These are phyloP conservation scores for Luvunga scandens DNA, from an alignment of 345 rosid species.

Conservation along the genomic window DNA sequence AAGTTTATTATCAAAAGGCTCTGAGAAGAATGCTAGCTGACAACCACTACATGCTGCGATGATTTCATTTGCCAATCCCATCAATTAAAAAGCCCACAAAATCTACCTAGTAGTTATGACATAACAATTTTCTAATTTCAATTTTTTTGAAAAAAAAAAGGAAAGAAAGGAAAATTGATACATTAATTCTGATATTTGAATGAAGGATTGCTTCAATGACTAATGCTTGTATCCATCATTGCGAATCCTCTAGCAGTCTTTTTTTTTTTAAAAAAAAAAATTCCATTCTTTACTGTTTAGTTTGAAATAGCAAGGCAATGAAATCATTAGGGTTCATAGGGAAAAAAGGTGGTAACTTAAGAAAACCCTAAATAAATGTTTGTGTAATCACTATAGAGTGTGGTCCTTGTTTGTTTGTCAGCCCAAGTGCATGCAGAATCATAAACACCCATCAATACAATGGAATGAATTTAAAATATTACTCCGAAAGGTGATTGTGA, in stretches of 20 bases:
- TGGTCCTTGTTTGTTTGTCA: conserved; percentile 7
- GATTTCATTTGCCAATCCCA: conserved; percentile 13
- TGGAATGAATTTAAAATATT: not conserved
- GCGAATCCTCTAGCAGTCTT: no score
- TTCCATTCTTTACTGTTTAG: not conserved
- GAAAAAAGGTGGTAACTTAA: not conserved
- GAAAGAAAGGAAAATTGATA: not conserved
- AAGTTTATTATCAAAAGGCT: conserved; percentile 7
- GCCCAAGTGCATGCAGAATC: conserved; percentile 14
- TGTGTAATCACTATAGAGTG: not conserved
- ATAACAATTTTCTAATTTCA: no score
- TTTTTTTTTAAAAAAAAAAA: no score
- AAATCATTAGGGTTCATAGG: not conserved
- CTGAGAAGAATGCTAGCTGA: conserved; percentile 7
- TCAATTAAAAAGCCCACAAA: not conserved
- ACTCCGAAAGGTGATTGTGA: not conserved
- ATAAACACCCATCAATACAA: not conserved
- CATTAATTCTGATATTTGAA: not conserved
- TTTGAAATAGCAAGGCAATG: not conserved
- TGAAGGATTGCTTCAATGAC: not conserved
- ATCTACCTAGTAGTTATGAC: conserved; percentile 5
- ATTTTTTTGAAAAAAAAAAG: not conserved
- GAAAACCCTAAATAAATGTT: not conserved
- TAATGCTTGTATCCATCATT: not conserved
- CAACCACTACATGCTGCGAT: conserved; percentile 10